These are phyloP conservation scores for Logfia minima DNA, from an alignment of 129 eudicot species.

Conservation along the genomic window DNA sequence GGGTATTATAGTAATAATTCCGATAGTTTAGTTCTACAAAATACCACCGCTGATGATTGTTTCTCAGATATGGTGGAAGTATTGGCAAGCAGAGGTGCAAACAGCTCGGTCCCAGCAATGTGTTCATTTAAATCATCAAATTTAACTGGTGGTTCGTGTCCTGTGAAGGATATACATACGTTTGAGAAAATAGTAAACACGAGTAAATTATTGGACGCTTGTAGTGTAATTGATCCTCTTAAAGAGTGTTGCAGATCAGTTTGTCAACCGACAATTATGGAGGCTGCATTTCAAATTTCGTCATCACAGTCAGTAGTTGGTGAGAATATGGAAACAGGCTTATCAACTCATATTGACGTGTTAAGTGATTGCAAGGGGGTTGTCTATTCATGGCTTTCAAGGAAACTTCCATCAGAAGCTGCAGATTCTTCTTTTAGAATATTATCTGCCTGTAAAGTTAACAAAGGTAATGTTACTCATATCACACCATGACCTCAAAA, in stretches of 20 bases:
- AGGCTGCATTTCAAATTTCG: constrained; percentile 75
- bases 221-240: constrained; percentile 78
- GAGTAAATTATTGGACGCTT: constrained; percentile 76
- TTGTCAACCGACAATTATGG: constrained; percentile 85
- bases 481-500: not conserved
- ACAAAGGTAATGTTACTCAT: constrained; percentile 58
- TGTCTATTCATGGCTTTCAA: constrained; percentile 73
- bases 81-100: constrained; percentile 87
- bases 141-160: constrained; percentile 86
- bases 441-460: constrained; percentile 84
- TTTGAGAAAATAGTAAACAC: constrained; percentile 75
- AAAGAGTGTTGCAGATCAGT: constrained; percentile 88
- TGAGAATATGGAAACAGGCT: constrained; percentile 41
- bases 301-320: constrained; percentile 34
- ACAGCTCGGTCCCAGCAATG: constrained; percentile 61
- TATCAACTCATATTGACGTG: constrained; percentile 43
- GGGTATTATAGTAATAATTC: constrained; percentile 63
- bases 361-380: constrained; percentile 87
- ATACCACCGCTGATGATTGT: constrained; percentile 73
- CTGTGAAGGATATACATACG: constrained; percentile 64
- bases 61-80: constrained; percentile 74
- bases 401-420: constrained; percentile 69
- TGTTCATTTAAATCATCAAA: constrained; percentile 70
- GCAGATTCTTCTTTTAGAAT: constrained; percentile 67
- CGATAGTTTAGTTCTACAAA: constrained; percentile 61